Evolutionary conservation across 495 filamentous ascomycete genomes (phyloP), one percentile per base, ranked within the genome.

Genomic region (Hypomontagnella submonticulosa): DNA sequence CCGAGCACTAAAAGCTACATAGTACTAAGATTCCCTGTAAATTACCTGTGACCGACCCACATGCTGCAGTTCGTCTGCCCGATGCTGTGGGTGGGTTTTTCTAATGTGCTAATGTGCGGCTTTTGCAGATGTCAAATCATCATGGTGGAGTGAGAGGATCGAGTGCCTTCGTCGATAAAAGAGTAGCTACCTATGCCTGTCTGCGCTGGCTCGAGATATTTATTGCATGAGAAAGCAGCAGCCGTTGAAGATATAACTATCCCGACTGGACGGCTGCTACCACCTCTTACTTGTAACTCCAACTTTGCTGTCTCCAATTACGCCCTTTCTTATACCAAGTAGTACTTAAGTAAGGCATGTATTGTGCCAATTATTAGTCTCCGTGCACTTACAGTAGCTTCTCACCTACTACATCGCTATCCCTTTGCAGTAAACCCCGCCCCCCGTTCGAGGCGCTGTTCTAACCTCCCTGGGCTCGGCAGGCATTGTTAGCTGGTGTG

Each of bases 21-120:
- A n/a, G 18, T 46, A 34, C 41, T 68, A 64, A 57, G 53, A 69
- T 60, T 60, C 59, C 65, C 59, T 68, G 55, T 68, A 63, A 59
- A 38, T 55, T 32, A 50, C 18, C 51, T 40, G 57, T 59, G 54
- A 55, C 37, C 30, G 60, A 51, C 50, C 60, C 38, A 60, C 55
- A 54, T 38, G 50, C 43, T 23, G 55, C 36, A 56, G 59, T 40
- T 60, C 55, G 54, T 63, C 54, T 43, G 50, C 48, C 30, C 18
- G 23, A 10, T 41, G 46, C 19, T 50, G 51, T 62, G 40, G 38
- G 51, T 62, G 40, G 38, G 20, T 43, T 40, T 41, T 32, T 54
- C 16, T 10, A 50, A 53, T 51, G 50, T 50, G 61, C 61, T 41
- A 57, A 37, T 19, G 54, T 52, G 16, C 40, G 59, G 4, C 55